Percentiles rank a stretch among this genome's conserved stretches.
phyloP scores from a whole-genome alignment of 768 basidiomycete genomes.

The Phanerochaete carnosa region DNA sequence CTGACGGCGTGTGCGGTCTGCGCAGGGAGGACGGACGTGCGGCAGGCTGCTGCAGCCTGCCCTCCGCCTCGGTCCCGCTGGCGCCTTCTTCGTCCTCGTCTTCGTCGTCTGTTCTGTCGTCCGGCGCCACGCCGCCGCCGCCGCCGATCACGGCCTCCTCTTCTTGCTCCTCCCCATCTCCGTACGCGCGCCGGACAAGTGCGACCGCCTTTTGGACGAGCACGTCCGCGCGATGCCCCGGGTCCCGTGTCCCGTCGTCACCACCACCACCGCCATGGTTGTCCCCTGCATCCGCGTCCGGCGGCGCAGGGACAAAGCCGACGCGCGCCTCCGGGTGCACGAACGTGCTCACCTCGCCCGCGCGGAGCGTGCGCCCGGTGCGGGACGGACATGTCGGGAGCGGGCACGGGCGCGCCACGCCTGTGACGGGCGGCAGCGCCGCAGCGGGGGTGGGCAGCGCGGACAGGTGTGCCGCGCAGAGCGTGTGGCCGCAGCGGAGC shows the following conservation, averaged over 20 bases:
- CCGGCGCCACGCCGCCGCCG: background rate
- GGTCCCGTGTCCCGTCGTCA: background rate
- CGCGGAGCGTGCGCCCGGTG: constrained; percentile 13
- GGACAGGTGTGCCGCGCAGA: constrained; percentile 50
- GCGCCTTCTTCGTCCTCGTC: constrained; percentile 4
- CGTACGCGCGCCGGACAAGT: constrained; percentile 32
- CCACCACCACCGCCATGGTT: too few relatives aligned
- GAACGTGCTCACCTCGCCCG: constrained; percentile 35
- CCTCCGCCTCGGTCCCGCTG: background rate
- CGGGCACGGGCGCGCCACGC: constrained; percentile 25
- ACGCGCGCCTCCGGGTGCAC: constrained; percentile 31
- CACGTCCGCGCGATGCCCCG: constrained; percentile 41
- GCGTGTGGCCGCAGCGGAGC: constrained; percentile 80
- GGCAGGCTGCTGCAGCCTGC: constrained; percentile 10
- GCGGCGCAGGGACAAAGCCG: constrained; percentile 29
- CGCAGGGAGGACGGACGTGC: background rate
- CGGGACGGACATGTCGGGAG: constrained; percentile 31
- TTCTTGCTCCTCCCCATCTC: background rate
- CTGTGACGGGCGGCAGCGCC: background rate
- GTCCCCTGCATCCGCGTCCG: constrained; percentile 7
- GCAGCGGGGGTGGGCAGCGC: background rate
- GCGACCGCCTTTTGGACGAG: constrained; percentile 52
- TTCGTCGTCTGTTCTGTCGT: constrained; percentile 25
- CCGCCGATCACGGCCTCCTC: background rate
- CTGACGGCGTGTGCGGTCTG: background rate